Evolutionary conservation across 305 asterid genomes (phyloP).

Genomic region (Caryopteris hybrid): DNA sequence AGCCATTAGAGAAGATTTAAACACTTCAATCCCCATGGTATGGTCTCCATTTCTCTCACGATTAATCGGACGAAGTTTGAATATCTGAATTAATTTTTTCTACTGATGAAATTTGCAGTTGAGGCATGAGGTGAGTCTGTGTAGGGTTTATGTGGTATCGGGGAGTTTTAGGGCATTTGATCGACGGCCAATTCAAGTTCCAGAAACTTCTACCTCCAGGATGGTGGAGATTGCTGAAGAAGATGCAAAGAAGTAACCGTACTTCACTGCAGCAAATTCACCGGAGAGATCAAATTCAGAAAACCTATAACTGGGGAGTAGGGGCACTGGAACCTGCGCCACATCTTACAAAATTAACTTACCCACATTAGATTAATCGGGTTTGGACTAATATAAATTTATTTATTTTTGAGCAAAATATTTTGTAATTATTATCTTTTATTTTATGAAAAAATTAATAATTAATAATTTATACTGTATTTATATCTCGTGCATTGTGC

Average conservation of each 20-base stretch:
- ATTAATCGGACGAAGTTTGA: background rate
- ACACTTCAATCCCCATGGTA: slow-evolving; percentile 37
- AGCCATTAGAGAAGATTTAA: slow-evolving; percentile 37
- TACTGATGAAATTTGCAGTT: slow-evolving; percentile 32
- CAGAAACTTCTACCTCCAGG: background rate
- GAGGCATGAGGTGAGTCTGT: slow-evolving; percentile 51
- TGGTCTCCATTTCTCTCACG: background rate
- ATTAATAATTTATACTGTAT: no score
- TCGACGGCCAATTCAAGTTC: slow-evolving; percentile 37
- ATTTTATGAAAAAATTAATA: no score
- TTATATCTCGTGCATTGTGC: no score
- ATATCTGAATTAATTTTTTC: background rate
- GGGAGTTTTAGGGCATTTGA: slow-evolving; percentile 53
- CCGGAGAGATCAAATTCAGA: background rate
- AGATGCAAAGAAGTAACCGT: background rate
- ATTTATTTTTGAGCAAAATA: no score
- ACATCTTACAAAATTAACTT: no score
- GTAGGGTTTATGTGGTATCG: slow-evolving; percentile 50
- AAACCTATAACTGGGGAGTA: no score
- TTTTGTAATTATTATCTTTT: no score
- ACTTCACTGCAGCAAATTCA: background rate
- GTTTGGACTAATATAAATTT: no score
- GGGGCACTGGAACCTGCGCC: no score
- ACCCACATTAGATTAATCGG: no score
- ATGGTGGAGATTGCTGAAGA: background rate